These are phyloP conservation scores for Heterobasidion irregulare DNA, from an alignment of 1,284 basidiomycete genomes.

Conservation along the genomic window DNA sequence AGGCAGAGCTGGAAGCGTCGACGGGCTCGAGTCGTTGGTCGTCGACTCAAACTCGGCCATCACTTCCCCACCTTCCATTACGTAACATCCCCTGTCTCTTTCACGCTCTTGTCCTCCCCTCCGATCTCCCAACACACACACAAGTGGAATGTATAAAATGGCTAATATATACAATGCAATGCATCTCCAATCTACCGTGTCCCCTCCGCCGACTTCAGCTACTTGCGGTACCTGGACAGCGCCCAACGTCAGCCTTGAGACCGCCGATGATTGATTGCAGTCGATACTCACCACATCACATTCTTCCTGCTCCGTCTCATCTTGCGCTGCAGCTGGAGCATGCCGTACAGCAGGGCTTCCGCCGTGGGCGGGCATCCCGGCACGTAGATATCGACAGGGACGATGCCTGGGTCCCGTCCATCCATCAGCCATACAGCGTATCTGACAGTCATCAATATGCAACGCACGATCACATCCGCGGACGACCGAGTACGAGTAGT, in stretches of 20 bases:
- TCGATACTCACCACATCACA: constrained; percentile 72
- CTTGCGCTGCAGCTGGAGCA: constrained; percentile 96
- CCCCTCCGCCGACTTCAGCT: constrained; percentile 4
- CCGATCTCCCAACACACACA: no score
- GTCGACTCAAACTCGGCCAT: no score
- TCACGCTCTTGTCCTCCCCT: no score
- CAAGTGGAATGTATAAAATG: background rate
- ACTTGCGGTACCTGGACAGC: constrained; percentile 45
- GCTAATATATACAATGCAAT: background rate
- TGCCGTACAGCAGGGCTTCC: constrained; percentile 89
- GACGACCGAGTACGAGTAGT: constrained; percentile 98
- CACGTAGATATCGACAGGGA: constrained; percentile 97
- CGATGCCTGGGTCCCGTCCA: constrained; percentile 54
- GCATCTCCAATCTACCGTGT: background rate
- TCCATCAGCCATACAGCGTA: background rate
- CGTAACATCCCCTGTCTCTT: no score
- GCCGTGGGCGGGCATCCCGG: constrained; percentile 93
- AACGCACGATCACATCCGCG: constrained; percentile 93
- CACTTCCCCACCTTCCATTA: no score
- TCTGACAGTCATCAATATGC: background rate
- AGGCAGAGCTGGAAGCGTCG: no score
- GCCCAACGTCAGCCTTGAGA: constrained; percentile 4
- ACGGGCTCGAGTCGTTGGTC: no score
- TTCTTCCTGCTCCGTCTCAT: constrained; percentile 89
- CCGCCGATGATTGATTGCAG: background rate